Evolutionary conservation across 2,329 filamentous ascomycete genomes (phyloP).

Genomic region (Coniochaeta prunicola): DNA sequence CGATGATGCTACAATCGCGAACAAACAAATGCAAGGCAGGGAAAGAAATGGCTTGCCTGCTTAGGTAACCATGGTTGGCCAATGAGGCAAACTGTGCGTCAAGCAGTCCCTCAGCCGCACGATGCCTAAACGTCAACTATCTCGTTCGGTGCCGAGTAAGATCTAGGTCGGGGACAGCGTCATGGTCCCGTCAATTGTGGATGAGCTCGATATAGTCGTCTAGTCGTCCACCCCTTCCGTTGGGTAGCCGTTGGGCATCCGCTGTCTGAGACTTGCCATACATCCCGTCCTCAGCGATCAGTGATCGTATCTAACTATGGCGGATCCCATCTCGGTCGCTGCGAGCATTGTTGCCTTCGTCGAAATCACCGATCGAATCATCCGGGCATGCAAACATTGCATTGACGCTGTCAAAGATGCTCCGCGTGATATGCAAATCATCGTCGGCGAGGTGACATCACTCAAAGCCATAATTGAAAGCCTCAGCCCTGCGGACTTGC

Average conservation of each 20-base stretch:
- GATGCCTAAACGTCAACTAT: neutral
- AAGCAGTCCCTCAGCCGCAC: neutral
- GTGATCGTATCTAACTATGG: neutral
- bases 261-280: neutral
- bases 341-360: conserved; percentile 12
- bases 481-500: neutral
- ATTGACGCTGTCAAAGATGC: conserved; percentile 10
- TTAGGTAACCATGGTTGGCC: neutral
- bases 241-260: neutral
- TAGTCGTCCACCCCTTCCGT: neutral
- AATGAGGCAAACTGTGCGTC: neutral
- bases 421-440: conserved; percentile 10
- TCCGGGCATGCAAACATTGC: conserved; percentile 8
- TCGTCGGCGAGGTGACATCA: conserved; percentile 7
- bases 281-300: neutral
- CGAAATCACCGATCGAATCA: conserved; percentile 7
- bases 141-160: neutral
- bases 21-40: too few species aligned
- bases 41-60: too few species aligned
- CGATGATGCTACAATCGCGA: too few species aligned
- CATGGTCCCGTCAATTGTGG: neutral
- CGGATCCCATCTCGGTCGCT: neutral
- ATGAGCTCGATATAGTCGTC: neutral
- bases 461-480: conserved; percentile 8
- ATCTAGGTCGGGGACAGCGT: neutral